Evolutionary conservation across 129 eudicot genomes (phyloP).

Genomic region (Tagetes erecta): DNA sequence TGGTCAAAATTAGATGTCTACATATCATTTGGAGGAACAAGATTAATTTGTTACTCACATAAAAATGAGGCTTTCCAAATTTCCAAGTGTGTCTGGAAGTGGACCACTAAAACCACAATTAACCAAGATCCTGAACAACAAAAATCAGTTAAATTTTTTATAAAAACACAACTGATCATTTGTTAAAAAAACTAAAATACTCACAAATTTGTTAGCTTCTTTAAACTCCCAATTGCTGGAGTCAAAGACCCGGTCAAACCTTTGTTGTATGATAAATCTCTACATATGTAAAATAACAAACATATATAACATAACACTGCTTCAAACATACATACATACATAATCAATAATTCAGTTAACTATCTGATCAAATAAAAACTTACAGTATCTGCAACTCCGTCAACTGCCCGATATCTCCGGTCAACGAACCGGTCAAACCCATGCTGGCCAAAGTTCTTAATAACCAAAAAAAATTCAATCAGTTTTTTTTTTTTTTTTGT

Average conservation of each 20-base stretch:
- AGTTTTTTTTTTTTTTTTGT: too few relatives aligned
- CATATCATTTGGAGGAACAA: not conserved
- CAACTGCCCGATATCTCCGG: constrained; percentile 55
- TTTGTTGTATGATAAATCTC: constrained; percentile 81
- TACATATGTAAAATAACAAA: constrained; percentile 29
- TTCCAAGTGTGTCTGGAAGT: constrained; percentile 79
- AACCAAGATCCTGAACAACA: constrained; percentile 60
- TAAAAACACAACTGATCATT: not conserved
- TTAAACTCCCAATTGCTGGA: constrained; percentile 63
- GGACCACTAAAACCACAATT: constrained; percentile 76
- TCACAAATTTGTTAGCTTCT: constrained; percentile 63
- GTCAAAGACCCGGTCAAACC: constrained; percentile 75
- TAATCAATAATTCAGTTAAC: not conserved
- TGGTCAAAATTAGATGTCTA: not conserved
- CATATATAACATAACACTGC: not conserved
- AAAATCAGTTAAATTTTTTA: not conserved
- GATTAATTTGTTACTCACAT: constrained; percentile 61
- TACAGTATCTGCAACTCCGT: constrained; percentile 66
- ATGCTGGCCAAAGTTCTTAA: constrained; percentile 63
- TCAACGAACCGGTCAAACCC: constrained; percentile 50
- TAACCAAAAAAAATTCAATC: not conserved
- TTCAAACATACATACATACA: not conserved
- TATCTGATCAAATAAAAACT: constrained; percentile 28
- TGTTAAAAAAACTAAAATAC: constrained; percentile 13
- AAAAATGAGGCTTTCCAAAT: constrained; percentile 47